Evolutionary conservation across 1,284 basidiomycete genomes (phyloP).

Genomic region (Trichosporon sp.): DNA sequence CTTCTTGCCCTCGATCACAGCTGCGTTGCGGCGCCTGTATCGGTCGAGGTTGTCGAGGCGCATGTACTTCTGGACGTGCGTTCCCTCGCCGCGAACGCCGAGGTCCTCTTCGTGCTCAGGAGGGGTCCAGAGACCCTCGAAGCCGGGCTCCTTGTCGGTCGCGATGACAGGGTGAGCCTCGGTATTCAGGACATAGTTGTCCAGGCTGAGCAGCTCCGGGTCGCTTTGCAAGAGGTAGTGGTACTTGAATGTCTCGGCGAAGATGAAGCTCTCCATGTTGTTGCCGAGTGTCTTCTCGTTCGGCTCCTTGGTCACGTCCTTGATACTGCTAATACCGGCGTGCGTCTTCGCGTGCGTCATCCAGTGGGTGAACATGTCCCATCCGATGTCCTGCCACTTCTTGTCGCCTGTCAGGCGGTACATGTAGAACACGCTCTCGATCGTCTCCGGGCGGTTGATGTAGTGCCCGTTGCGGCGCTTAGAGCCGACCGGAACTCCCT

Average conservation of each 20-base stretch:
- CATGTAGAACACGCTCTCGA: slow-evolving; percentile 56
- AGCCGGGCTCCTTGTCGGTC: slow-evolving; percentile 35
- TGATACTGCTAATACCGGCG: slow-evolving; percentile 49
- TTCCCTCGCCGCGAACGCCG: slow-evolving; percentile 42
- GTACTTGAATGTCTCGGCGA: slow-evolving; percentile 57
- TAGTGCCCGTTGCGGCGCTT: slow-evolving; percentile 33
- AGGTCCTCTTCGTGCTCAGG: slow-evolving; percentile 22
- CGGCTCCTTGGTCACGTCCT: slow-evolving; percentile 49
- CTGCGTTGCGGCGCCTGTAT: neutral
- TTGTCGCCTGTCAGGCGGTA: slow-evolving; percentile 56
- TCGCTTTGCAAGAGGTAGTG: slow-evolving; percentile 54
- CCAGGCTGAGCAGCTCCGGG: slow-evolving; percentile 54
- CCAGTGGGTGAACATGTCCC: slow-evolving; percentile 59
- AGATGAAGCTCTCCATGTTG: slow-evolving; percentile 55
- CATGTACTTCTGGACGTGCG: slow-evolving; percentile 44
- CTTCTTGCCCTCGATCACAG: neutral
- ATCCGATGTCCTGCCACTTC: slow-evolving; percentile 57
- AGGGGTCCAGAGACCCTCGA: slow-evolving; percentile 35
- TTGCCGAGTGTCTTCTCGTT: slow-evolving; percentile 30
- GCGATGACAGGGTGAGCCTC: slow-evolving; percentile 49
- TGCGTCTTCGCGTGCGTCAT: slow-evolving; percentile 48
- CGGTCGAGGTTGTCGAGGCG: slow-evolving; percentile 25
- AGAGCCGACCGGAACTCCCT: slow-evolving; percentile 40
- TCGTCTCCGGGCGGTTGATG: slow-evolving; percentile 56
- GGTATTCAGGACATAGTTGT: slow-evolving; percentile 57